Conservation (phyloP, 1,139 yeast species). For the Yamadazyma dendronema region DNA sequence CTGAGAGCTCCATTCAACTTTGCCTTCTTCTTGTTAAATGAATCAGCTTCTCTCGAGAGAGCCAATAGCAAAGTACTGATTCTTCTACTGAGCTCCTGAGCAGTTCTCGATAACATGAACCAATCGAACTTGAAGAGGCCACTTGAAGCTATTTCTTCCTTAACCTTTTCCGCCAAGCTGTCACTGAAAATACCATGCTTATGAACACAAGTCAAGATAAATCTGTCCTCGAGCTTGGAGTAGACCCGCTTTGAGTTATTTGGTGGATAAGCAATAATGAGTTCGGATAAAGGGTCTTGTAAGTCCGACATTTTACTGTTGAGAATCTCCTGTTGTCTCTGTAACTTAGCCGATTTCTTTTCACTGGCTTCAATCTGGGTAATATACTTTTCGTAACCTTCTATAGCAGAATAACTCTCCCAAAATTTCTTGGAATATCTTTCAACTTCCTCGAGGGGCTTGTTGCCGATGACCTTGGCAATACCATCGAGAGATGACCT, state of each 20-base stretch:
- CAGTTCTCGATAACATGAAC: slow-evolving; percentile 81
- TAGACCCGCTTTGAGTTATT: slow-evolving; percentile 85
- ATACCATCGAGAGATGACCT: slow-evolving; percentile 60
- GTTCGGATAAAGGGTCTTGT: slow-evolving; percentile 71
- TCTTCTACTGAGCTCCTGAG: slow-evolving; percentile 81
- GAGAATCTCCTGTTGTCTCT: slow-evolving; percentile 65
- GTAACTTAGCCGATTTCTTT: slow-evolving; percentile 64
- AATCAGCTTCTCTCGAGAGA: slow-evolving; percentile 74
- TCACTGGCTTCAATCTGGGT: slow-evolving; percentile 89
- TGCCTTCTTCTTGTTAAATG: slow-evolving; percentile 35
- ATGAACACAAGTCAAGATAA: slow-evolving; percentile 67
- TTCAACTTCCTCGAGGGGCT: slow-evolving; percentile 66
- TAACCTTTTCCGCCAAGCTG: slow-evolving; percentile 69
- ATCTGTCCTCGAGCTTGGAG: slow-evolving; percentile 84
- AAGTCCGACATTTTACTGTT: slow-evolving; percentile 60
- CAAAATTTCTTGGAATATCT: slow-evolving; percentile 72
- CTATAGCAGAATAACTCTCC: slow-evolving; percentile 67
- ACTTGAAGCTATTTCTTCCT: slow-evolving; percentile 69
- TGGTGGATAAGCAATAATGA: slow-evolving; percentile 83
- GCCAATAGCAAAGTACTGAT: slow-evolving; percentile 76
- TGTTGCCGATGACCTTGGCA: slow-evolving; percentile 64
- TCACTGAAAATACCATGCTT: slow-evolving; percentile 75
- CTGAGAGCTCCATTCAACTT: slow-evolving; percentile 14
- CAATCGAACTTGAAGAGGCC: slow-evolving; percentile 86
- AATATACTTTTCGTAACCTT: slow-evolving; percentile 82